Evolutionary conservation across 2,329 filamentous ascomycete genomes (phyloP), one percentile per base, ranked within the genome.

Genomic region (Fusarium xyrophilum): DNA sequence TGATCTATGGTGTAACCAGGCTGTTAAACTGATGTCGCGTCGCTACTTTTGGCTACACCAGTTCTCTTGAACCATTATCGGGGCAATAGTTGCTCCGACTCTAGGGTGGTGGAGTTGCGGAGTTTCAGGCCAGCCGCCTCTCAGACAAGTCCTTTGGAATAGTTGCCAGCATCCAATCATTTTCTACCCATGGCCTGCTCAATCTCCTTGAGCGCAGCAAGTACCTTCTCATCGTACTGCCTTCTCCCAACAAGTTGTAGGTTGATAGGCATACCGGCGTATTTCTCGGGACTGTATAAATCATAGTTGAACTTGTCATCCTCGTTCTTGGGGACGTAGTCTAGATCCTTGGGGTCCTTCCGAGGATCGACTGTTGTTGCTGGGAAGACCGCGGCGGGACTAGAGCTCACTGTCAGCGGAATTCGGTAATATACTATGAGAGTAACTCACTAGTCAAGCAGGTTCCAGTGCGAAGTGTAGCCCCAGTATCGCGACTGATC

Each of bases 401-500:
- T 63, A 5, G 12, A 6, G 11, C 1, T 25, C 2, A 12, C 1
- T 6, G 42, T 63, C 12, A 63, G 58, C 4, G 1, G 27, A 23
- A 6, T 23, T 25, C 17, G 5, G 13, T 1, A 1, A 15, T 13
- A 19, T 9, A 7, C 5, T 4, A 5, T 2, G 6, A 33, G 14
- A 2, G 3, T 2, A 7, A 33, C 60, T 8, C 43, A 63, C 60
- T 90, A 91, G 74, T 92, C 89, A 3, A 92, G 82, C 42, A 91
- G 71, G 73, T 92, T 92, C 88, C 89, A 92, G 64, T 88, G 84
- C 1, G 84, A 79, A 0, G 88, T 90, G 69, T 92, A 92, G 3
- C 84, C 84, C 88, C 88, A 92, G 80, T 74, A 90, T 72, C 76
- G 74, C 6, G 74, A 77, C 13, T 76, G 69, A 7, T 78, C 77